Evolutionary conservation across 1,139 yeast genomes (phyloP).

Genomic region (Geotrichum carabidarum): DNA sequence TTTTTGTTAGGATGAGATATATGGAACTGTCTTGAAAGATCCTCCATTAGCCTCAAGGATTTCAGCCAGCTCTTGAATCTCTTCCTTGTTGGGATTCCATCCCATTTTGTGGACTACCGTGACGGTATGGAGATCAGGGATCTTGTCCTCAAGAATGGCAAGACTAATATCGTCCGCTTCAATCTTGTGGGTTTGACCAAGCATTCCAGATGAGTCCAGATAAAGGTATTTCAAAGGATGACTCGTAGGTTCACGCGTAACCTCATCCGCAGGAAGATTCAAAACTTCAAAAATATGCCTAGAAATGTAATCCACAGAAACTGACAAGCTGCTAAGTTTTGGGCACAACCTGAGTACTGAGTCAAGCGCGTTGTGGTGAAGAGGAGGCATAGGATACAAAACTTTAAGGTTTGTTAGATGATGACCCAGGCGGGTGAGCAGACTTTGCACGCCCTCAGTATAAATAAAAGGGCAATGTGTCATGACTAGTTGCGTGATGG

Average conservation of each 20-base stretch:
- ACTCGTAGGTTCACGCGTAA: conserved; percentile 25
- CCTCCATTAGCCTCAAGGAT: conserved; percentile 36
- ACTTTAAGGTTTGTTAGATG: conserved; percentile 59
- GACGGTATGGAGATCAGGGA: conserved; percentile 61
- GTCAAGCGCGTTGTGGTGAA: conserved; percentile 67
- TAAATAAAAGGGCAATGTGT: conserved; percentile 81
- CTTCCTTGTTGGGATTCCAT: conserved; percentile 76
- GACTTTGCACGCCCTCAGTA: conserved; percentile 52
- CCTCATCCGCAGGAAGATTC: conserved; percentile 29
- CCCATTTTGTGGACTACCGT: conserved; percentile 74
- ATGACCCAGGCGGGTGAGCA: conserved; percentile 60
- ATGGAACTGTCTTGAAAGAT: conserved; percentile 31
- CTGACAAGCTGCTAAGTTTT: conserved; percentile 53
- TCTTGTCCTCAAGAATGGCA: conserved; percentile 71
- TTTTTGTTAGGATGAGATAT: conserved; percentile 11
- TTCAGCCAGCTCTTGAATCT: conserved; percentile 55
- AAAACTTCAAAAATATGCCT: conserved; percentile 36
- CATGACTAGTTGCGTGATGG: conserved; percentile 67
- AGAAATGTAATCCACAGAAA: conserved; percentile 80
- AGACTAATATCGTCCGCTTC: conserved; percentile 85
- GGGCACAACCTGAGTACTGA: conserved; percentile 72
- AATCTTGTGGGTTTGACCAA: conserved; percentile 76
- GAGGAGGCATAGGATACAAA: conserved; percentile 83
- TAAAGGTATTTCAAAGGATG: conserved; percentile 63
- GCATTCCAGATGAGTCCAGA: conserved; percentile 80